Conservation (phyloP, 768 basidiomycete genomes). For the Trametopsis cervina region DNA sequence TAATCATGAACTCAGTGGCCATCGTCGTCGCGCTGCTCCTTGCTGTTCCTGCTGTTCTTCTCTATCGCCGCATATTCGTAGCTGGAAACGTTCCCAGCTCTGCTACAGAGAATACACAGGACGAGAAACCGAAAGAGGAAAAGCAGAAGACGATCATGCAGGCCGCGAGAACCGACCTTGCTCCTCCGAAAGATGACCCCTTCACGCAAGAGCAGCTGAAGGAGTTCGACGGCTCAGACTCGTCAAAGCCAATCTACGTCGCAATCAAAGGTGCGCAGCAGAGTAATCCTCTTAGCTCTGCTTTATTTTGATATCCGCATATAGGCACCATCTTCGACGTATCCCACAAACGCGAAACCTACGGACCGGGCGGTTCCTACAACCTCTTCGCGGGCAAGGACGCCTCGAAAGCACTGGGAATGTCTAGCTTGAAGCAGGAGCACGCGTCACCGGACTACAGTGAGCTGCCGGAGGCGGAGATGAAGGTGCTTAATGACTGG, state of each 20-base stretch:
- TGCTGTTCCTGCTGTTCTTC: constrained; percentile 24
- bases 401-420: constrained; percentile 81
- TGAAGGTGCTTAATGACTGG: constrained; percentile 86
- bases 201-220: constrained; percentile 65
- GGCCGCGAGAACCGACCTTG: constrained; percentile 49
- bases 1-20: constrained; percentile 13
- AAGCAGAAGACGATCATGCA: constrained; percentile 66
- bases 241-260: constrained; percentile 73
- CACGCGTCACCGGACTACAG: constrained; percentile 89
- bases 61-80: constrained; percentile 17
- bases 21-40: constrained; percentile 26
- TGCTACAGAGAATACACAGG: constrained; percentile 7
- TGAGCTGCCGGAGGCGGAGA: constrained; percentile 59
- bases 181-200: constrained; percentile 71
- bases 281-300: not conserved
- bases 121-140: constrained; percentile 21
- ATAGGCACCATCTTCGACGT: constrained; percentile 90
- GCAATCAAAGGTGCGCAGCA: constrained; percentile 75
- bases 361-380: constrained; percentile 77
- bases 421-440: constrained; percentile 79
- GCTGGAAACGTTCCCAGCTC: constrained; percentile 6
- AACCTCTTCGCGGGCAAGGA: constrained; percentile 92
- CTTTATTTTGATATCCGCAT: not conserved
- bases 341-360: constrained; percentile 75
- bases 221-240: constrained; percentile 62